Evolutionary conservation across 2,329 filamentous ascomycete genomes (phyloP).

Genomic region (Lachnellula arida): DNA sequence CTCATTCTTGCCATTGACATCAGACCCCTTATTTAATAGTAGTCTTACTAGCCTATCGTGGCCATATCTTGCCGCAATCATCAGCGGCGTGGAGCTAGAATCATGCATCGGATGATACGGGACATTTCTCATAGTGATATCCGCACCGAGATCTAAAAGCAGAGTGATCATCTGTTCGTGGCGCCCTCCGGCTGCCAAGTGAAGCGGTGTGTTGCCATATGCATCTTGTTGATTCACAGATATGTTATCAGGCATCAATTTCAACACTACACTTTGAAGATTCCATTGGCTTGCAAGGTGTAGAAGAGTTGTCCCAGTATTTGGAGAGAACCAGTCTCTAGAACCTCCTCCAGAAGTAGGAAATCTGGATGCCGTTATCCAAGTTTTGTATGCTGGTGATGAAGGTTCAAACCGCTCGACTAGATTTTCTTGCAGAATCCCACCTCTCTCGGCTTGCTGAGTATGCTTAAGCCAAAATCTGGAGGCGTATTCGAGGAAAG

Average conservation of each 20-base stretch:
- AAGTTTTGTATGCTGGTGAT: background rate
- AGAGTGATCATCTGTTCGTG: background rate
- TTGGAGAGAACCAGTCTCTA: background rate
- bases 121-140: background rate
- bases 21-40: conserved; percentile 1
- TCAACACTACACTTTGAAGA: background rate
- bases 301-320: background rate
- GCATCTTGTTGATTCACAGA: conserved; percentile 2
- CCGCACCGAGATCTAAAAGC: conserved; percentile 7
- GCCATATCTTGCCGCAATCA: conserved; percentile 14
- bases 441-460: conserved; percentile 9
- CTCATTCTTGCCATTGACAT: conserved; percentile 4
- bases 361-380: conserved; percentile 4
- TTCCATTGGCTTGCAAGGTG: conserved; percentile 6
- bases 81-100: background rate
- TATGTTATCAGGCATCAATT: background rate
- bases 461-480: conserved; percentile 11
- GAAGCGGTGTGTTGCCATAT: conserved; percentile 6
- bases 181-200: conserved; percentile 5
- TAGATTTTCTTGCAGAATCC: conserved; percentile 2
- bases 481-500: conserved; percentile 14
- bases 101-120: background rate
- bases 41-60: conserved; percentile 4
- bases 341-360: too few species aligned
- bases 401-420: background rate